A percentile compares a stretch with the other conserved stretches of the same genome.
Evolutionary conservation across 1,284 basidiomycete species (phyloP).

Genomic region (Filobasidium uniguttulatum): DNA sequence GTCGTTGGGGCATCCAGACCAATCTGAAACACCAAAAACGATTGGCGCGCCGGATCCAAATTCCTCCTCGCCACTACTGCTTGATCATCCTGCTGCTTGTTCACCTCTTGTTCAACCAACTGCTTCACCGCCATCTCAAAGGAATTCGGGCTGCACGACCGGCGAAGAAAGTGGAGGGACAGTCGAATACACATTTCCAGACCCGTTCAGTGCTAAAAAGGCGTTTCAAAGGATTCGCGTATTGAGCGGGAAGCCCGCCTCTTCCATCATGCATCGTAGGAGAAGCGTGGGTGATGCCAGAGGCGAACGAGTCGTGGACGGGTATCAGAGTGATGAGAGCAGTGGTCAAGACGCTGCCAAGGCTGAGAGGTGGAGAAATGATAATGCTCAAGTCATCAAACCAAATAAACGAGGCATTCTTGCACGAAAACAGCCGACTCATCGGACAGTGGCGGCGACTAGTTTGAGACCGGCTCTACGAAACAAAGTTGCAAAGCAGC

Average conservation of each 20-base stretch:
- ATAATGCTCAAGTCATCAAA: background rate
- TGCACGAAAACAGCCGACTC: background rate
- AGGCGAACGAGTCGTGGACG: background rate
- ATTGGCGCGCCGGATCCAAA: too few relatives aligned
- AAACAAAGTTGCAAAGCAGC: too few relatives aligned
- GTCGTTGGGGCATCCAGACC: too few relatives aligned
- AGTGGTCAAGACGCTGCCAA: background rate
- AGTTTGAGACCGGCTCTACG: background rate
- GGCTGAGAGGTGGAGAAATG: background rate
- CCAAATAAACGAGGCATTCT: background rate
- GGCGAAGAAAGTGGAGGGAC: background rate
- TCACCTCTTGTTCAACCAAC: too few relatives aligned
- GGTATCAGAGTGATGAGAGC: background rate
- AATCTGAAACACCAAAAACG: too few relatives aligned
- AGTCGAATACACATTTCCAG: constrained; percentile 7
- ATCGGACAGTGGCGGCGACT: background rate
- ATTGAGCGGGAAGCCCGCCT: background rate
- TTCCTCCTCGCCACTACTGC: too few relatives aligned
- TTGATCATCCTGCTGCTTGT: too few relatives aligned
- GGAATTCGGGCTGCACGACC: background rate
- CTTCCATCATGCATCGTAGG: background rate
- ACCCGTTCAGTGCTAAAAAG: constrained; percentile 6
- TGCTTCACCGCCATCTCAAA: too few relatives aligned
- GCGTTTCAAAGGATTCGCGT: background rate
- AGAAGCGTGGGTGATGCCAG: background rate